A percentile compares a stretch with the other conserved stretches of the same genome.
Evolutionary conservation across 192 early-diverging fungal species (phyloP).

Genomic region (Gigaspora rosea): DNA sequence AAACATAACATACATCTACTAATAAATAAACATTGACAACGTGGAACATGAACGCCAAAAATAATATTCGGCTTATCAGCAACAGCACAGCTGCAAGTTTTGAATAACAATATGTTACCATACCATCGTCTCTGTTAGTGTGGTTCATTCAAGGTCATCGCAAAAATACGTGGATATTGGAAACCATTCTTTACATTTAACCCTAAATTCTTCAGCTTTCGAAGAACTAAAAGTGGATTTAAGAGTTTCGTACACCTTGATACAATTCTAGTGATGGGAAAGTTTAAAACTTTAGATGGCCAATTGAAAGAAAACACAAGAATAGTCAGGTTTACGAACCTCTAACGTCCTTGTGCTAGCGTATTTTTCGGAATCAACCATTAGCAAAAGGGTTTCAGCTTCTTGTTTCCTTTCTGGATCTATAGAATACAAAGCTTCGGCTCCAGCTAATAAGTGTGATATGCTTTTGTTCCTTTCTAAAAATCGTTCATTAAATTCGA

Average conservation of each 20-base stretch:
- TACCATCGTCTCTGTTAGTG: neutral
- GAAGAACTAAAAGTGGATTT: slow-evolving; percentile 13
- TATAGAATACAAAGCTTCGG: slow-evolving; percentile 21
- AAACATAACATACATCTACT: too few species aligned
- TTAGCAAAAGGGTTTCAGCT: slow-evolving; percentile 25
- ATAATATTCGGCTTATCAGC: too few species aligned
- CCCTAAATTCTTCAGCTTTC: slow-evolving; percentile 25
- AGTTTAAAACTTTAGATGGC: neutral
- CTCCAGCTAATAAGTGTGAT: slow-evolving; percentile 26
- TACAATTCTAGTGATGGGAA: slow-evolving; percentile 17
- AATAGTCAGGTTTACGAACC: neutral
- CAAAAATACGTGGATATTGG: slow-evolving; percentile 19
- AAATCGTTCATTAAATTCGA: slow-evolving; percentile 16
- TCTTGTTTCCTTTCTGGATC: slow-evolving; percentile 22
- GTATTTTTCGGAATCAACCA: slow-evolving; percentile 17
- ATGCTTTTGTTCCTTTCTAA: slow-evolving; percentile 22
- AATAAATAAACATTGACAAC: too few species aligned
- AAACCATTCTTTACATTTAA: slow-evolving; percentile 33
- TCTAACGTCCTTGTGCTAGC: slow-evolving; percentile 11
- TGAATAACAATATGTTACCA: neutral
- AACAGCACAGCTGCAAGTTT: too few species aligned
- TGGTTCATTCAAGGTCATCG: neutral
- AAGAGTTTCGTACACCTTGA: slow-evolving; percentile 16
- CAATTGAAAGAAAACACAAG: neutral
- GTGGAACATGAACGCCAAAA: too few species aligned